These are phyloP conservation scores for Alternaria panax DNA, from an alignment of 2,329 filamentous ascomycete genomes.

Conservation along the genomic window DNA sequence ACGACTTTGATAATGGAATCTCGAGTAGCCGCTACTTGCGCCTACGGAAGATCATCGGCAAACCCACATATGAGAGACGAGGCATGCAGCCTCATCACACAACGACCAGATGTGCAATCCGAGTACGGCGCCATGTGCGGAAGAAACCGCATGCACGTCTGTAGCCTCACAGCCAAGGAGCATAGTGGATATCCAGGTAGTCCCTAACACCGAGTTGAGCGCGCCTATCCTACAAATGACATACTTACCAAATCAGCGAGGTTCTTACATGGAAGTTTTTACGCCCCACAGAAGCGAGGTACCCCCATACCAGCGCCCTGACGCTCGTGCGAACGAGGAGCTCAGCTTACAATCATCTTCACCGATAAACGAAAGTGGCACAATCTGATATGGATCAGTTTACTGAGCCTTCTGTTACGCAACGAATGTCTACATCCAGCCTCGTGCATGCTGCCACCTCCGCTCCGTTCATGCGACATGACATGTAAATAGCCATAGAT, in stretches of 20 bases:
- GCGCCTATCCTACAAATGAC: conserved; percentile 23
- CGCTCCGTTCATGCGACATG: conserved; percentile 1
- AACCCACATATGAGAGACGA: conserved; percentile 3
- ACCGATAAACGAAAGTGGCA: conserved; percentile 28
- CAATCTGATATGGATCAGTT: conserved; percentile 25
- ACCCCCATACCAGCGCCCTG: not conserved
- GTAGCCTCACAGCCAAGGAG: conserved; percentile 13
- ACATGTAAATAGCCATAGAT: conserved; percentile 5
- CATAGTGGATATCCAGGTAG: conserved; percentile 9
- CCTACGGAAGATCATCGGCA: not conserved
- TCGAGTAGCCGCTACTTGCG: conserved; percentile 4
- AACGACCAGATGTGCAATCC: conserved; percentile 13
- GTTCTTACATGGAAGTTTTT: conserved; percentile 2
- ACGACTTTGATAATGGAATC: conserved; percentile 1
- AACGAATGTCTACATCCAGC: conserved; percentile 7
- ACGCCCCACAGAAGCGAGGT: conserved; percentile 10
- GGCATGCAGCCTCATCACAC: conserved; percentile 7
- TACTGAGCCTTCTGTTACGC: conserved; percentile 3
- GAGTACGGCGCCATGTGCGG: conserved; percentile 20
- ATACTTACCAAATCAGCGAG: conserved; percentile 6
- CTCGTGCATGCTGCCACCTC: conserved; percentile 15
- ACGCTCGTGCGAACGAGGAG: not conserved
- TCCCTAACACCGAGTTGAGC: conserved; percentile 9
- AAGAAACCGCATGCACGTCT: conserved; percentile 9
- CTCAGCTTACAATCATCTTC: conserved; percentile 20